Conservation (phyloP, 208 protist genomes). For the Balamuthia mandrillaris region DNA sequence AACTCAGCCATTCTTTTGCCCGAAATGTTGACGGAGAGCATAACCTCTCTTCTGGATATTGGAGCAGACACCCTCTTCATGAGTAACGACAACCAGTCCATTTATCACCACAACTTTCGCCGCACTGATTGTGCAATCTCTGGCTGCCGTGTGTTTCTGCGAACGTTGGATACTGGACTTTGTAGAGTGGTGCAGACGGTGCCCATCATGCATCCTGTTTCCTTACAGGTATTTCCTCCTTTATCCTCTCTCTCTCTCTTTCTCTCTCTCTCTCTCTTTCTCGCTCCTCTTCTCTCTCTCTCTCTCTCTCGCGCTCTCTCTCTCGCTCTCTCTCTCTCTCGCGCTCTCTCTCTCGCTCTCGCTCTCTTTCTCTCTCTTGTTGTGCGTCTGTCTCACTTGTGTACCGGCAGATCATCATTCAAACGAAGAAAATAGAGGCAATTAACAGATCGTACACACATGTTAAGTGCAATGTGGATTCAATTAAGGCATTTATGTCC, state of each 20-base stretch:
- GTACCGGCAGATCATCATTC: not conserved
- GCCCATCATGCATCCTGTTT: not conserved
- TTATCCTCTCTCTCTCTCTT: no score
- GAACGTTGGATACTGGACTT: not conserved
- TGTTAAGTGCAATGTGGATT: conserved; percentile 6
- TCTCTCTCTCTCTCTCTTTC: no score
- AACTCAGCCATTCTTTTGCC: not conserved
- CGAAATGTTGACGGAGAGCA: not conserved
- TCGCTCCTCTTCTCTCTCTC: no score
- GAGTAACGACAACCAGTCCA: not conserved
- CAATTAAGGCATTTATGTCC: not conserved
- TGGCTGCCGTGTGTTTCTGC: not conserved
- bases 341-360: no score
- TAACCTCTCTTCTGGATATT: not conserved
- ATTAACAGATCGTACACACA: not conserved
- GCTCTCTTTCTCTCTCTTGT: no score
- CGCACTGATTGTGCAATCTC: not conserved
- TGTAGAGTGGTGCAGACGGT: not conserved
- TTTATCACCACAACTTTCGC: not conserved
- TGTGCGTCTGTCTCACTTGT: not conserved
- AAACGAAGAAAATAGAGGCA: not conserved
- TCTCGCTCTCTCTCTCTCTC: no score
- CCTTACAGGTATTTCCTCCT: not conserved
- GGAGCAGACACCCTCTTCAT: not conserved
- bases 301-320: no score